Evolutionary conservation across 768 basidiomycete species (phyloP).

Genomic region (Termitomyces eurrhizus): DNA sequence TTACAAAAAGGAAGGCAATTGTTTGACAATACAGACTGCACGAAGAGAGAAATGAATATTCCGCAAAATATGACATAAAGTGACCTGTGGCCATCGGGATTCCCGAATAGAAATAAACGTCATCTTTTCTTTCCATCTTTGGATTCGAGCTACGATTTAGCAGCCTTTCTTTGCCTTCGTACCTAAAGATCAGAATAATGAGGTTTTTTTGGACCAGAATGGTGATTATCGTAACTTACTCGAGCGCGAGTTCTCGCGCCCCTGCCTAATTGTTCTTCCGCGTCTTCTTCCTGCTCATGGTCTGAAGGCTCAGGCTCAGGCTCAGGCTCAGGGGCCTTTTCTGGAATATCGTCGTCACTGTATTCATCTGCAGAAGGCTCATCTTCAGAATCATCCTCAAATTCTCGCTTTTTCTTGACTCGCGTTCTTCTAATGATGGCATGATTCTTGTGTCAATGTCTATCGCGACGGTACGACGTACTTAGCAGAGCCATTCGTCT

Average conservation of each 20-base stretch:
- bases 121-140: slow-evolving; percentile 8
- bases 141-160: slow-evolving; percentile 12
- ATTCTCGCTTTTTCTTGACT: slow-evolving; percentile 27
- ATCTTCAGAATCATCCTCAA: slow-evolving; percentile 40
- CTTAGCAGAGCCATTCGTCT: slow-evolving; percentile 49
- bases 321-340: slow-evolving; percentile 20
- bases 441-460: slow-evolving; percentile 2
- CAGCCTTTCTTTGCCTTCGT: slow-evolving; percentile 14
- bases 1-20: not conserved
- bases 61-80: not conserved
- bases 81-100: not conserved
- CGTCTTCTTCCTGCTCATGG: slow-evolving; percentile 21
- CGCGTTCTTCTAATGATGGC: slow-evolving; percentile 30
- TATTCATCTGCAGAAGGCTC: slow-evolving; percentile 27
- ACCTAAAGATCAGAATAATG: slow-evolving; percentile 9
- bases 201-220: not conserved
- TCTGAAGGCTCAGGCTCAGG: slow-evolving; percentile 15
- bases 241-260: slow-evolving; percentile 23
- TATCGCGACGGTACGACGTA: slow-evolving; percentile 22
- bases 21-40: slow-evolving; percentile 14
- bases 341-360: slow-evolving; percentile 38
- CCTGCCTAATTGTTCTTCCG: slow-evolving; percentile 26
- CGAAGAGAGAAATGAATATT: not conserved
- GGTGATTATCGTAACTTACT: slow-evolving; percentile 7
- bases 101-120: not conserved